These are phyloP conservation scores for Yamadazyma triangularis DNA, from an alignment of 1,139 yeast species.

Conservation along the genomic window DNA sequence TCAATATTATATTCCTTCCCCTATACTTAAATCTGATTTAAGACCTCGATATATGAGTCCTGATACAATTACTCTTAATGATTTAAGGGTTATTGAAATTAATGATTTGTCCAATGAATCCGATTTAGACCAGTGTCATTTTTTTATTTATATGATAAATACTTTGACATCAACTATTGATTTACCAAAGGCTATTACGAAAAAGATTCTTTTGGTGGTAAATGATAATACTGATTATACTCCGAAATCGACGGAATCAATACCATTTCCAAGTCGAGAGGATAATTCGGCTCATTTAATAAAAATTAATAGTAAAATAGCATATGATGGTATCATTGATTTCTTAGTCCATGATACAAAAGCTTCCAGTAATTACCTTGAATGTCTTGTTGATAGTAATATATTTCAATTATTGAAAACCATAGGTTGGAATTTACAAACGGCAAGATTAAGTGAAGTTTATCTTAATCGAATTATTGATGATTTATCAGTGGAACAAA, in stretches of 20 bases:
- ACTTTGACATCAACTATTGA: slow-evolving; percentile 17
- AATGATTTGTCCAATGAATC: slow-evolving; percentile 13
- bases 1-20: slow-evolving; percentile 25
- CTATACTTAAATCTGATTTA: slow-evolving; percentile 26
- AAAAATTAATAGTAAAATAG: slow-evolving; percentile 30
- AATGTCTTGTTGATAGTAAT: slow-evolving; percentile 31
- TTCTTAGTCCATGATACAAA: slow-evolving; percentile 28
- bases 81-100: slow-evolving; percentile 25
- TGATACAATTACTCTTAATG: slow-evolving; percentile 18
- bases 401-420: slow-evolving; percentile 32
- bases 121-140: slow-evolving; percentile 20
- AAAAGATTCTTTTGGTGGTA: slow-evolving; percentile 27
- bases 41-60: slow-evolving; percentile 22
- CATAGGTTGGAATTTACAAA: slow-evolving; percentile 22
- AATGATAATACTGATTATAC: slow-evolving; percentile 40
- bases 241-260: slow-evolving; percentile 31
- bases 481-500: slow-evolving; percentile 9
- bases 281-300: slow-evolving; percentile 21
- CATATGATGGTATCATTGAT: slow-evolving; percentile 26
- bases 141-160: slow-evolving; percentile 26
- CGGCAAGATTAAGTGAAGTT: slow-evolving; percentile 20
- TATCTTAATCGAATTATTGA: slow-evolving; percentile 19
- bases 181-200: slow-evolving; percentile 16
- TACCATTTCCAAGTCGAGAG: slow-evolving; percentile 21
- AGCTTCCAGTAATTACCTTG: slow-evolving; percentile 29